Evolutionary conservation across 495 filamentous ascomycete genomes (phyloP).

Genomic region (Neurospora sp.): DNA sequence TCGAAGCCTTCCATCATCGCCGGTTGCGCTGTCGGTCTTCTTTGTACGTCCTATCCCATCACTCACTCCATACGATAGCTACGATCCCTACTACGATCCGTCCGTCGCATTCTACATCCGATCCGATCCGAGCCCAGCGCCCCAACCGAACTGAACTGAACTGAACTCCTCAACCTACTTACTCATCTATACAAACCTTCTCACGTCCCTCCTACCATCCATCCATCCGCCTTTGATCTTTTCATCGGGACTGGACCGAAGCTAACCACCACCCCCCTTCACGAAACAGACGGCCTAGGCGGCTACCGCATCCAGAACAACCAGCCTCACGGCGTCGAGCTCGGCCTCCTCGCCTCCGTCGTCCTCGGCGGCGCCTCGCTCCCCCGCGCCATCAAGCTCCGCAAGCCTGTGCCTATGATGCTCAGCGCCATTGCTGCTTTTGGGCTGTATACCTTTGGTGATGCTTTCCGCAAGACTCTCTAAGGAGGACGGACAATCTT

Average conservation of each 20-base stretch:
- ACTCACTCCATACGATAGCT: not conserved
- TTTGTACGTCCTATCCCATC: constrained; percentile 28
- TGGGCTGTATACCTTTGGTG: constrained; percentile 52
- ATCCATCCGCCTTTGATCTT: not conserved
- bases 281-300: constrained; percentile 47
- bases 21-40: constrained; percentile 65
- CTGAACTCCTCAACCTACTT: not conserved
- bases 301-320: constrained; percentile 56
- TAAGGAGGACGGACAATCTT: constrained; percentile 4
- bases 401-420: constrained; percentile 66
- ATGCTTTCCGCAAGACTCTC: constrained; percentile 35
- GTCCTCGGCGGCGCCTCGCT: constrained; percentile 74
- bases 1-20: constrained; percentile 80
- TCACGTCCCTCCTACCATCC: not conserved
- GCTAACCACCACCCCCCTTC: not conserved
- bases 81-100: too few species aligned
- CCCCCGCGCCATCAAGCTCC: constrained; percentile 69
- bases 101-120: not conserved
- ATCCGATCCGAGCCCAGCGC: not conserved
- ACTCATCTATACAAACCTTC: not conserved
- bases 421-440: constrained; percentile 55
- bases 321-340: constrained; percentile 62
- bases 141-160: not conserved
- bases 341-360: constrained; percentile 67
- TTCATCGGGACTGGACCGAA: not conserved